These are phyloP conservation scores for Magnolia officinalis DNA, from an alignment of 164 flowering plant species.

Conservation along the genomic window DNA sequence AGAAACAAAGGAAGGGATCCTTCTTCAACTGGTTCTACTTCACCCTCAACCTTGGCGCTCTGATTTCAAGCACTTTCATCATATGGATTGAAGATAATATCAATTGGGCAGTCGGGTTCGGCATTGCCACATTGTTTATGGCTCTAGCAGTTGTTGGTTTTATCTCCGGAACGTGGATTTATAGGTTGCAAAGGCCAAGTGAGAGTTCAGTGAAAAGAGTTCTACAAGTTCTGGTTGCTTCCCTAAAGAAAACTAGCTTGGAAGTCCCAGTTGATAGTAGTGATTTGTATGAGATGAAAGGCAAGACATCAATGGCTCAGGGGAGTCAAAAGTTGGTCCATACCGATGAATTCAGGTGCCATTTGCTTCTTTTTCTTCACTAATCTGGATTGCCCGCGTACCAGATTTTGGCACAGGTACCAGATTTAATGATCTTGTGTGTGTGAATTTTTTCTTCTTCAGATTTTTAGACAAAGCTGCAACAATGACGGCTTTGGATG, in stretches of 20 bases:
- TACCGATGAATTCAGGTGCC: conserved; percentile 53
- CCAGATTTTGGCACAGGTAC: neutral
- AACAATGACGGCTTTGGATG: conserved; percentile 37
- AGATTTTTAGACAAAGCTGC: conserved; percentile 70
- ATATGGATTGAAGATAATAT: conserved; percentile 70
- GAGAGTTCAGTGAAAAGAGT: conserved; percentile 66
- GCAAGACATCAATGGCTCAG: conserved; percentile 41
- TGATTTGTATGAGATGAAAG: conserved; percentile 45
- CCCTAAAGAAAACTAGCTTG: conserved; percentile 43
- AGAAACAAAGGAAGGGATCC: conserved; percentile 57
- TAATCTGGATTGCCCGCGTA: neutral
- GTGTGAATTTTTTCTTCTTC: neutral
- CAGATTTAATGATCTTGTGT: too few relatives aligned
- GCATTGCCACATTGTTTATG: conserved; percentile 69
- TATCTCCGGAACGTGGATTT: conserved; percentile 55
- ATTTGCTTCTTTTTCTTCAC: neutral
- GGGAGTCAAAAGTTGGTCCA: conserved; percentile 63
- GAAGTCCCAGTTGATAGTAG: conserved; percentile 43
- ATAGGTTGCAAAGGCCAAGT: conserved; percentile 66
- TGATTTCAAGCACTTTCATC: conserved; percentile 50
- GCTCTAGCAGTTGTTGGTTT: conserved; percentile 53
- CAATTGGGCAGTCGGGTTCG: conserved; percentile 79
- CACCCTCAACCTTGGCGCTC: conserved; percentile 63
- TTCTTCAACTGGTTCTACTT: conserved; percentile 78
- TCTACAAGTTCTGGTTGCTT: conserved; percentile 60